Conservation (phyloP, 176 grass and related monocot genomes). For the Cenchrus americanus region DNA sequence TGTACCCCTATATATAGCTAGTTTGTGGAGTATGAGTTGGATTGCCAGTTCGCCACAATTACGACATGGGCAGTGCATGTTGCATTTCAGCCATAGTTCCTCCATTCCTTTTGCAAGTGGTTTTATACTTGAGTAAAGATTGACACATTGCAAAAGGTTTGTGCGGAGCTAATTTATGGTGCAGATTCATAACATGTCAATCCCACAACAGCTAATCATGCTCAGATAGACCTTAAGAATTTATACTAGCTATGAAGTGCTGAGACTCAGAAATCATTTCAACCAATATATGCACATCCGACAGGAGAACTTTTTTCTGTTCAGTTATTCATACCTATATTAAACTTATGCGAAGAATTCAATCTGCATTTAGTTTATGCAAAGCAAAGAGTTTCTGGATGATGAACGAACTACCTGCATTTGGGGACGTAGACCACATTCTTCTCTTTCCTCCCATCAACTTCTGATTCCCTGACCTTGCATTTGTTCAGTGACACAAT, state of each 20-base stretch:
- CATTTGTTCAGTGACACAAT: constrained; percentile 51
- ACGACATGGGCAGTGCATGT: constrained; percentile 36
- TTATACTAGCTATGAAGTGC: constrained; percentile 11
- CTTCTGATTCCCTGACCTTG: constrained; percentile 89
- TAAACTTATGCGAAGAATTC: not conserved
- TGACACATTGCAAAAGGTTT: constrained; percentile 18
- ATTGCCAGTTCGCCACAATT: constrained; percentile 39
- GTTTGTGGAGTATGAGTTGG: constrained; percentile 54
- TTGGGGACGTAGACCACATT: constrained; percentile 96
- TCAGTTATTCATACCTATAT: constrained; percentile 16
- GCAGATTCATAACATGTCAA: constrained; percentile 1
- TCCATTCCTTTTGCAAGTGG: constrained; percentile 43
- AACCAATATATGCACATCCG: not conserved
- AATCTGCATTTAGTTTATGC: not conserved
- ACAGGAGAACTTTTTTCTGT: not conserved
- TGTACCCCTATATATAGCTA: constrained; percentile 30
- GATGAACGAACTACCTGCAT: constrained; percentile 76
- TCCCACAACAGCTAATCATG: constrained; percentile 1
- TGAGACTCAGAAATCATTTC: not conserved
- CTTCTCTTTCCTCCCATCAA: constrained; percentile 79
- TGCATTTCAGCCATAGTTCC: constrained; percentile 26
- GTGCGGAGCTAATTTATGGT: constrained; percentile 31
- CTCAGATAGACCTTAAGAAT: constrained; percentile 2
- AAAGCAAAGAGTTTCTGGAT: not conserved
- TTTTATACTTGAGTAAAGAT: constrained; percentile 50